Evolutionary conservation across 2,329 filamentous ascomycete genomes (phyloP), one percentile per base, ranked within the genome.

Genomic region (Karstenula rhodostoma): DNA sequence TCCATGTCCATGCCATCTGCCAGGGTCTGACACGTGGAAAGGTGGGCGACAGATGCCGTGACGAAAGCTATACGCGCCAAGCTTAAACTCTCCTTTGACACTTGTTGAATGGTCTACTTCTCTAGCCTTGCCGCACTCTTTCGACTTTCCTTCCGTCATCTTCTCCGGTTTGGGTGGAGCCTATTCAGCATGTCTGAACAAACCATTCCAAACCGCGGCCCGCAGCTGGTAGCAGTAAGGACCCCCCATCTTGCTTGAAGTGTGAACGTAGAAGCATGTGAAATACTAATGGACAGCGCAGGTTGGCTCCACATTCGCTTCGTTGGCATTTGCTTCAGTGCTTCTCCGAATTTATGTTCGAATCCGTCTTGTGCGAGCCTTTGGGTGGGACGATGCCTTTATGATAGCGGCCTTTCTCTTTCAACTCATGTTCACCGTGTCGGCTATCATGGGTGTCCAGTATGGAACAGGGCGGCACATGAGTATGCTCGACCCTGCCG

Each of bases 321-420:
- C 72, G 3, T 61, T 81, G n/a, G 79, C 80, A 0, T 68, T 77
- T n/a, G 47, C 78, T 9, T 73, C 78, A 17, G 77, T 76, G 8
- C 55, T 68, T 9, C 65, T 82, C 17, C 75, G 80, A 55, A 72
- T 78, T 23, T 81, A 80, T 66, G 79, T 81, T 33, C 79, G 80
- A 7, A 56, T 76, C 4, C 69, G 67, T 17, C 57, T 82, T 17
- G 78, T 82, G 15, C 78, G 74, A 52, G 77, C 75, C 7, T 77
- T 77, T 57, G 74, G 74, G 13, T 69, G 72, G 64, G 74, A 77
- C 60, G 74, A 77, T 64, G 68, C 64, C 7, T 75, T 63, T 46
- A 77, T 77, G 74, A 58, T 75, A 3, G 37, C 61, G 33, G 73
- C 74, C 32, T 62, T 75, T 33, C 50, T 68, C 37, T 60, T 64